These are phyloP conservation scores for Sanghuangporus baumii DNA, from an alignment of 1,284 basidiomycete species.

Conservation along the genomic window DNA sequence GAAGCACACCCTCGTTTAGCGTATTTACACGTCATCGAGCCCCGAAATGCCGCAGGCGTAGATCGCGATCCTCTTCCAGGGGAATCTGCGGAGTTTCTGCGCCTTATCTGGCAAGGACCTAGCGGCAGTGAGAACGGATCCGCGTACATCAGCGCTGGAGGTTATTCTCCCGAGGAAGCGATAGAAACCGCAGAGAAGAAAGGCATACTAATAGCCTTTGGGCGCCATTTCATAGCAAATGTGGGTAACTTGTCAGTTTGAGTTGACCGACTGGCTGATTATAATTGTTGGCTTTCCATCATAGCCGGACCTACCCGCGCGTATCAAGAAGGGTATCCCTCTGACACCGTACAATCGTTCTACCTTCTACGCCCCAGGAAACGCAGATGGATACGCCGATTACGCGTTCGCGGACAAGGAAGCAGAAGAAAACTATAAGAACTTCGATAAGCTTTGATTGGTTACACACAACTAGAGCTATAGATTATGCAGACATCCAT, in stretches of 20 bases:
- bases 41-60: constrained; percentile 10
- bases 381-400: constrained; percentile 16
- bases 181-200: constrained; percentile 26
- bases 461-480: too few species aligned
- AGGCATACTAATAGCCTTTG: constrained; percentile 40
- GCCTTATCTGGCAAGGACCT: constrained; percentile 27
- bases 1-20: constrained; percentile 41
- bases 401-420: constrained; percentile 13
- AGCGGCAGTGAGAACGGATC: constrained; percentile 16
- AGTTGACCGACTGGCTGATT: too few species aligned
- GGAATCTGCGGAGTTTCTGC: constrained; percentile 29
- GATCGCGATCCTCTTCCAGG: constrained; percentile 9
- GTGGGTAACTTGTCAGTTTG: constrained; percentile 23
- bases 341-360: constrained; percentile 15
- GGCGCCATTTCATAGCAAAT: constrained; percentile 43
- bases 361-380: constrained; percentile 15
- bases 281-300: too few species aligned
- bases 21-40: constrained; percentile 55
- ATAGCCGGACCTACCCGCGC: constrained; percentile 18
- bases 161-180: constrained; percentile 27
- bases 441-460: too few species aligned
- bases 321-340: constrained; percentile 16
- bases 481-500: too few species aligned
- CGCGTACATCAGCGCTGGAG: constrained; percentile 35
- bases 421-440: constrained; percentile 5